Conservation (phyloP, 2,329 filamentous ascomycete species). For the Alternaria solani region DNA sequence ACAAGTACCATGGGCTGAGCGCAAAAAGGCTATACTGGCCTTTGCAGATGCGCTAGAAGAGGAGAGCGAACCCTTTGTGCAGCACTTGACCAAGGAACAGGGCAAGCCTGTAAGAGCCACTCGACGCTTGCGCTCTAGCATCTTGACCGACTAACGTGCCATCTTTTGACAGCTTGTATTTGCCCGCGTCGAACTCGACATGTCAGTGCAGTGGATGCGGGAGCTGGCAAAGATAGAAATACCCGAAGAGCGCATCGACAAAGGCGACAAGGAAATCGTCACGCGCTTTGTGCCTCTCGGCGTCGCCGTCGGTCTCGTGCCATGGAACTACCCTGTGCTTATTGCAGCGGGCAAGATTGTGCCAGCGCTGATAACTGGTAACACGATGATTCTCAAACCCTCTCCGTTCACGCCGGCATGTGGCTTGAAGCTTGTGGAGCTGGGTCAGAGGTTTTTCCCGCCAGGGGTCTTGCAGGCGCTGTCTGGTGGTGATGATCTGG, state of each 20-base stretch:
- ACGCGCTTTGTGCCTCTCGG: slow-evolving; percentile 46
- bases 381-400: slow-evolving; percentile 62
- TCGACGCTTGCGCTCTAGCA: too few species aligned
- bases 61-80: slow-evolving; percentile 18
- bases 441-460: slow-evolving; percentile 51
- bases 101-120: slow-evolving; percentile 27
- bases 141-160: neutral
- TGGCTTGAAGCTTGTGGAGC: slow-evolving; percentile 63
- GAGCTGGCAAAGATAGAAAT: neutral
- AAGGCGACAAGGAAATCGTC: slow-evolving; percentile 25
- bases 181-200: slow-evolving; percentile 3
- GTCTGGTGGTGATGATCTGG: slow-evolving; percentile 51
- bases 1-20: slow-evolving; percentile 18
- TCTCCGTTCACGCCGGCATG: slow-evolving; percentile 63
- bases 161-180: neutral
- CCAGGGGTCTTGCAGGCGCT: neutral
- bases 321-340: slow-evolving; percentile 59
- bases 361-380: slow-evolving; percentile 63
- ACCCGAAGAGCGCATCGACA: slow-evolving; percentile 29
- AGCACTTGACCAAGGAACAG: slow-evolving; percentile 25
- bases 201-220: slow-evolving; percentile 33
- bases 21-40: slow-evolving; percentile 18
- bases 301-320: slow-evolving; percentile 41
- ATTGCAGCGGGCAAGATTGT: slow-evolving; percentile 60
- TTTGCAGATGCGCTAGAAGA: slow-evolving; percentile 25